A percentile compares a stretch with the other conserved stretches of the same genome.
Evolutionary conservation across 164 flowering plant species (phyloP).

Genomic region (Vitis riparia): DNA sequence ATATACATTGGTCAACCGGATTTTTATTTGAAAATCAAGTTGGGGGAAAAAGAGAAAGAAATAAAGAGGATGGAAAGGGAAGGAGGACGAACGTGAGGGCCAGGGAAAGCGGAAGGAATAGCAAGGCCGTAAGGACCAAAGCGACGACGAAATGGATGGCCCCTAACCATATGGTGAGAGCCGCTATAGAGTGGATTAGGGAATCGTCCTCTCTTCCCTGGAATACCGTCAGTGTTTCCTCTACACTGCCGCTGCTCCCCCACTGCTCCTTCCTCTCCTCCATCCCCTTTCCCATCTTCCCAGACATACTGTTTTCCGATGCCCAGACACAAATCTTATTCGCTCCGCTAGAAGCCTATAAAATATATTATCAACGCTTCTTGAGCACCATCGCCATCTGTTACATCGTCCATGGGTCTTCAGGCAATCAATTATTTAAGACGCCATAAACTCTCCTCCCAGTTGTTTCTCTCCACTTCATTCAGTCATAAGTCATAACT

Average conservation of each 20-base stretch:
- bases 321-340: too few relatives aligned
- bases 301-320: too few relatives aligned
- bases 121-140: slow-evolving; percentile 40
- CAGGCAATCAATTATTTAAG: too few relatives aligned
- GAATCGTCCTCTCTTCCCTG: slow-evolving; percentile 24
- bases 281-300: neutral
- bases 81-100: slow-evolving; percentile 42
- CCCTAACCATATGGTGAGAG: slow-evolving; percentile 68
- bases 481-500: too few relatives aligned
- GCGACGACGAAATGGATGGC: slow-evolving; percentile 49
- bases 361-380: too few relatives aligned
- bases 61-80: neutral
- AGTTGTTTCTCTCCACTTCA: too few relatives aligned
- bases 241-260: neutral
- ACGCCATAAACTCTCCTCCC: too few relatives aligned
- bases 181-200: slow-evolving; percentile 27
- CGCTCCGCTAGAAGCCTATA: too few relatives aligned
- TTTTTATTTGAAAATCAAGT: neutral
- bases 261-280: neutral
- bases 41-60: neutral
- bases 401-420: too few relatives aligned
- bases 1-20: neutral
- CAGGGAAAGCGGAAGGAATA: slow-evolving; percentile 51
- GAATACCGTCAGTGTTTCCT: slow-evolving; percentile 27
- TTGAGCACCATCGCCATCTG: too few relatives aligned